A percentile compares a stretch with the other conserved stretches of the same genome.
Conservation (phyloP, 2,329 filamentous ascomycete genomes). For the Pleomassaria siparia region DNA sequence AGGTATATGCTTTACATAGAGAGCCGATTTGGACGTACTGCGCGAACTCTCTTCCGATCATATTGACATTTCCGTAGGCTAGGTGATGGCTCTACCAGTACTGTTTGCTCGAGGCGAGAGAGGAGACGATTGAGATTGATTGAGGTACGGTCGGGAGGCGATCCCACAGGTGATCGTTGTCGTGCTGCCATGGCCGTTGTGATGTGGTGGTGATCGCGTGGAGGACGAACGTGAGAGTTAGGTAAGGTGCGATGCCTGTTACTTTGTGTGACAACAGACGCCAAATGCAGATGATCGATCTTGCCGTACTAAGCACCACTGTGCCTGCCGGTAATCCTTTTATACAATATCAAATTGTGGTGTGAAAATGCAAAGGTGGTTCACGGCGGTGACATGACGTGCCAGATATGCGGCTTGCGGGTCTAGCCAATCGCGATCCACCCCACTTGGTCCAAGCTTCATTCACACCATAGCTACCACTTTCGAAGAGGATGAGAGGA, state of each 20-base stretch:
- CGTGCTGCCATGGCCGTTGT: neutral
- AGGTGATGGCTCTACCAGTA: slow-evolving; percentile 64
- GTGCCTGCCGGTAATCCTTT: no score
- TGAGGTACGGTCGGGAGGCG: slow-evolving; percentile 28
- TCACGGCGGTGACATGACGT: no score
- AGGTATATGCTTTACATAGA: neutral
- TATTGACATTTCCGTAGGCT: slow-evolving; percentile 63
- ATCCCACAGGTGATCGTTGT: slow-evolving; percentile 19
- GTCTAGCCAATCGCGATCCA: neutral
- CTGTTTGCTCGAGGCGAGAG: slow-evolving; percentile 63
- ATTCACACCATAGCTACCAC: neutral
- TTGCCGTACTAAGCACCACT: no score
- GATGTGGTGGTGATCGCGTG: neutral
- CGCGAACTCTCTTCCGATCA: slow-evolving; percentile 62
- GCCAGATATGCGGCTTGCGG: neutral
- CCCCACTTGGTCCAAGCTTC: slow-evolving; percentile 1
- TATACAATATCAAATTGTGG: no score
- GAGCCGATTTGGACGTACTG: slow-evolving; percentile 49
- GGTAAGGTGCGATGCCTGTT: no score
- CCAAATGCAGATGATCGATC: no score
- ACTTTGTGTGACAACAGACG: no score
- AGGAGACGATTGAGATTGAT: slow-evolving; percentile 66
- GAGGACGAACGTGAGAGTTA: neutral
- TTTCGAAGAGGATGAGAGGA: no score
- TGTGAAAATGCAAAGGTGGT: no score